Conservation (phyloP, 108 stramenopile species). For the Conticribra guillardii region DNA sequence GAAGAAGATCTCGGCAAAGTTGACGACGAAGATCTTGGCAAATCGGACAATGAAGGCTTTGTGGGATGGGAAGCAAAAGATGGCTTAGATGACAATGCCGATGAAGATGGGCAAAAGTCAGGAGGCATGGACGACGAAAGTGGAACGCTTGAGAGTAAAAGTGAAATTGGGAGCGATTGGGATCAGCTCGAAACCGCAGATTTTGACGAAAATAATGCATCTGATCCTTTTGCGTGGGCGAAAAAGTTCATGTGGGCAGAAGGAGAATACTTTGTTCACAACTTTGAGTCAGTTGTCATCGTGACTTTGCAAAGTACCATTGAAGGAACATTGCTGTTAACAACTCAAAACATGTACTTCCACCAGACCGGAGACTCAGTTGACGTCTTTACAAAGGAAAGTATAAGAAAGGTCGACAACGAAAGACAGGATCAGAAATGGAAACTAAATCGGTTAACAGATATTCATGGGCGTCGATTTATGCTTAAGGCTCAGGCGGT, state of each 20-base stretch:
- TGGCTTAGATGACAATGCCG: constrained; percentile 9
- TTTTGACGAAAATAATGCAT: constrained; percentile 31
- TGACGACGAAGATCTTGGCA: constrained; percentile 3
- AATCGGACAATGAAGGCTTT: constrained; percentile 57
- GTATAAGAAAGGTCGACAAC: constrained; percentile 28
- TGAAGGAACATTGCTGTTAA: constrained; percentile 74
- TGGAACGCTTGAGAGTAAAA: constrained; percentile 14
- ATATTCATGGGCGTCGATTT: constrained; percentile 90
- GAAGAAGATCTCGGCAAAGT: constrained; percentile 51
- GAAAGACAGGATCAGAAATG: constrained; percentile 59
- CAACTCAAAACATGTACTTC: constrained; percentile 83
- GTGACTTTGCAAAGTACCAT: constrained; percentile 62
- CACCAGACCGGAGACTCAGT: constrained; percentile 62
- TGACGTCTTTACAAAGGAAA: constrained; percentile 78
- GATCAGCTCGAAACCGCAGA: constrained; percentile 55
- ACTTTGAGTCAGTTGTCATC: constrained; percentile 73
- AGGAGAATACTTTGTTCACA: constrained; percentile 66
- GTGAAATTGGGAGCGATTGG: constrained; percentile 43
- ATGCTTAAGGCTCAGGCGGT: constrained; percentile 89
- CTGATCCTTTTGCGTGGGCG: constrained; percentile 77
- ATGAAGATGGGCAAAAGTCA: background rate
- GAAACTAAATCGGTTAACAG: constrained; percentile 72
- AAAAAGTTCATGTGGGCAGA: constrained; percentile 79
- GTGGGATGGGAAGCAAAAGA: constrained; percentile 38
- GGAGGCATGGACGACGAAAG: constrained; percentile 3